These are phyloP conservation scores for Fusarium veterinarium DNA, from an alignment of 2,329 filamentous ascomycete genomes.

Conservation along the genomic window DNA sequence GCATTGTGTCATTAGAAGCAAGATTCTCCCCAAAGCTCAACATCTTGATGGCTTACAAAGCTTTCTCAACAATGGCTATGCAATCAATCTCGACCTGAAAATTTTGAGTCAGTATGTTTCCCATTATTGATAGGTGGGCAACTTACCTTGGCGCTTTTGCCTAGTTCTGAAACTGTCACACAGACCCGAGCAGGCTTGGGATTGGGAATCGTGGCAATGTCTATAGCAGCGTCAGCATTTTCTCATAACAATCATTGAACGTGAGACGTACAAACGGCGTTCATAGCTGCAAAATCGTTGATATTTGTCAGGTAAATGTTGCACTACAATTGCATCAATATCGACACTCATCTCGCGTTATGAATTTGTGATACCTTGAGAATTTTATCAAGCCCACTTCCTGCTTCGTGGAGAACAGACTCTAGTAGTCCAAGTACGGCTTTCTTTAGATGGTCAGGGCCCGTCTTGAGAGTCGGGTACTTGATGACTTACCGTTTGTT, in stretches of 20 bases:
- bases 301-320: neutral
- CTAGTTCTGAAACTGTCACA: neutral
- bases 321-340: neutral
- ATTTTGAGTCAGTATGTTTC: neutral
- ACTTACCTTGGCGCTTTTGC: neutral
- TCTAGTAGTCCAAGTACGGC: neutral
- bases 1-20: neutral
- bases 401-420: neutral
- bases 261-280: neutral
- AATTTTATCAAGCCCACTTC: neutral
- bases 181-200: neutral
- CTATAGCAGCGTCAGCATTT: neutral
- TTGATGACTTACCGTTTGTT: neutral
- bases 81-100: neutral
- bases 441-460: neutral
- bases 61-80: neutral
- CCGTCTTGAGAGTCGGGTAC: fast-evolving
- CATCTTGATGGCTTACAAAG: neutral
- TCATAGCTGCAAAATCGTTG: neutral
- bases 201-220: neutral
- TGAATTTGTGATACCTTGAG: neutral
- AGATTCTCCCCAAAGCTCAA: fast-evolving
- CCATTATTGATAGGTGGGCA: fast-evolving
- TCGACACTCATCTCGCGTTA: fast-evolving
- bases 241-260: neutral